A percentile compares a stretch with the other conserved stretches of the same genome.
Evolutionary conservation across 805 yeast species (phyloP).

Genomic region (Candida fluviatilis): DNA sequence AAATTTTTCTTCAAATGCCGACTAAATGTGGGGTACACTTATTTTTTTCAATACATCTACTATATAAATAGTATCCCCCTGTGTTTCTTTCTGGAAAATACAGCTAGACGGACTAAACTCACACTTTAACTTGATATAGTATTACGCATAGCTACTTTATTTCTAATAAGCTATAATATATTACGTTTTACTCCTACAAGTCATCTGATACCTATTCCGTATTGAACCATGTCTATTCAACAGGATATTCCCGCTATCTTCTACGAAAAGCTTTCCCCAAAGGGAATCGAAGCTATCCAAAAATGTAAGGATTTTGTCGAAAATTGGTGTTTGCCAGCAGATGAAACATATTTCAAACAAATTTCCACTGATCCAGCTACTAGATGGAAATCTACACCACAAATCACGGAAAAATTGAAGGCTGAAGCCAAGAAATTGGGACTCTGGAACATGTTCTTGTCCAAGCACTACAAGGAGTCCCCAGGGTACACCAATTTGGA

Average conservation of each 20-base stretch:
- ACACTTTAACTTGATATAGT: too few relatives aligned
- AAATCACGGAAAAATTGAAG: slow-evolving; percentile 48
- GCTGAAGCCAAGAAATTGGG: slow-evolving; percentile 48
- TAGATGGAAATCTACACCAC: slow-evolving; percentile 48
- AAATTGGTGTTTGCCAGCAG: slow-evolving; percentile 55
- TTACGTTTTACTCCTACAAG: too few relatives aligned
- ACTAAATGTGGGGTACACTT: too few relatives aligned
- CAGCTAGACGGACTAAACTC: too few relatives aligned
- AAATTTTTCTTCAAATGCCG: too few relatives aligned
- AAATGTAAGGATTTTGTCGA: slow-evolving; percentile 49
- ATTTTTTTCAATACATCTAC: too few relatives aligned
- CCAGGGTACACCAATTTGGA: slow-evolving; percentile 60
- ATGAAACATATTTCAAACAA: slow-evolving; percentile 39
- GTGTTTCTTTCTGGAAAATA: too few relatives aligned
- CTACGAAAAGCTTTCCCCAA: slow-evolving; percentile 30
- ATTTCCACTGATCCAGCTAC: slow-evolving; percentile 32
- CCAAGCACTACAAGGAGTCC: slow-evolving; percentile 45
- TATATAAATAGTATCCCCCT: too few relatives aligned
- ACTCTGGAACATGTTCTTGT: slow-evolving; percentile 58
- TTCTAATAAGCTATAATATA: too few relatives aligned
- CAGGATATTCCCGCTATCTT: slow-evolving; percentile 41
- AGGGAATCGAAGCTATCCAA: slow-evolving; percentile 35
- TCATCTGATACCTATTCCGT: neutral
- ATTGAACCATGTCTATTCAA: slow-evolving; percentile 9
- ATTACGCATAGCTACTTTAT: too few relatives aligned